Conservation (phyloP, 1,284 basidiomycete species). For the Puccinia sorghi region DNA sequence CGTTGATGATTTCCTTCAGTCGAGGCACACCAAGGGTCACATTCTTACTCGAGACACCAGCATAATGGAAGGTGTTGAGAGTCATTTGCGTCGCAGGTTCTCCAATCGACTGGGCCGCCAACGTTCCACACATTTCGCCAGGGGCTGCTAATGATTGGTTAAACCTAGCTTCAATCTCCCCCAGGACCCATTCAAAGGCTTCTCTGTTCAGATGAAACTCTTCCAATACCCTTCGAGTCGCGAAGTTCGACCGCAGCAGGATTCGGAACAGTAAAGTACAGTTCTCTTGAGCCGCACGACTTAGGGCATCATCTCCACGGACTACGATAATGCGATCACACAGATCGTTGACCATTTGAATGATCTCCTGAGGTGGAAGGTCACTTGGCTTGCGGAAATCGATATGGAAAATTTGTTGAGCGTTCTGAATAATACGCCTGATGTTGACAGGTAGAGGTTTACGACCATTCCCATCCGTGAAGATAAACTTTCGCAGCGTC, state of each 20-base stretch:
- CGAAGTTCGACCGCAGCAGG: constrained; percentile 83
- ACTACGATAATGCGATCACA: constrained; percentile 76
- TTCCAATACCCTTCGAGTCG: constrained; percentile 79
- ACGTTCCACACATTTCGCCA: constrained; percentile 98
- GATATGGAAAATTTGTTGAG: constrained; percentile 95
- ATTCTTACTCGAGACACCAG: constrained; percentile 96
- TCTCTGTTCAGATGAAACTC: constrained; percentile 80
- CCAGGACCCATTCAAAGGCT: constrained; percentile 96
- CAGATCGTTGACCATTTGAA: constrained; percentile 74
- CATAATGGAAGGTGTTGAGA: constrained; percentile 94
- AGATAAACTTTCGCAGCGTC: constrained; percentile 77
- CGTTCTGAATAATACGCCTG: constrained; percentile 90
- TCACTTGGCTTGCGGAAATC: constrained; percentile 90
- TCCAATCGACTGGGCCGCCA: constrained; percentile 97
- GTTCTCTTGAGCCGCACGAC: constrained; percentile 77
- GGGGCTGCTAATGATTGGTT: constrained; percentile 87
- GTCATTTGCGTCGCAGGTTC: constrained; percentile 99
- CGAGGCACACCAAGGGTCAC: constrained; percentile 97
- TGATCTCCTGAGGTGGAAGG: constrained; percentile 81
- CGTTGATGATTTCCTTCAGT: constrained; percentile 98
- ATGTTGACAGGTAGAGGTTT: constrained; percentile 87
- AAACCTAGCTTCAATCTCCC: constrained; percentile 93
- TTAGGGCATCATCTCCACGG: constrained; percentile 77
- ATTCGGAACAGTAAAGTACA: constrained; percentile 91
- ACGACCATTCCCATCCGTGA: constrained; percentile 70